Conservation (phyloP, 371 early-diverging fungal genomes). For the Syncephalastrum monosporum region DNA sequence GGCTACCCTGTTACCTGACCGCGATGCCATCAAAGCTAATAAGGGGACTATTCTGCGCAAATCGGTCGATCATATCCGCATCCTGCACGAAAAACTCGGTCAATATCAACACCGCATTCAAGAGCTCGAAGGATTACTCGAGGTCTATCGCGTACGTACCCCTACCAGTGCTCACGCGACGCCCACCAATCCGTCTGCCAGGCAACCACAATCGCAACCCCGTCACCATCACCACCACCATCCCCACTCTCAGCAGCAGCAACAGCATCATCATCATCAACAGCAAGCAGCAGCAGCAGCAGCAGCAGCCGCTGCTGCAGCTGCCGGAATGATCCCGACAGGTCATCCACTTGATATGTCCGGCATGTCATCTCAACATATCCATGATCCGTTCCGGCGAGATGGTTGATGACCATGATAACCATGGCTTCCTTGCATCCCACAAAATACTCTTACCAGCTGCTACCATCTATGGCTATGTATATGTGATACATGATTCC, state of each 20-base stretch:
- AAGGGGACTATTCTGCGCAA: conserved; percentile 83
- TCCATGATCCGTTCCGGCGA: conserved; percentile 25
- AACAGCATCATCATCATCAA: conserved; percentile 8
- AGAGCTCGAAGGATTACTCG: conserved; percentile 60
- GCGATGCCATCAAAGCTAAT: conserved; percentile 64
- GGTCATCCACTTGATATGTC: conserved; percentile 31
- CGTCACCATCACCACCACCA: no score
- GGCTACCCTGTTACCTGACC: conserved; percentile 48
- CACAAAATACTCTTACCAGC: no score
- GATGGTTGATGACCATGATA: conserved; percentile 13
- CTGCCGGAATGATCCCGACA: conserved; percentile 25
- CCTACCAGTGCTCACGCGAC: conserved; percentile 1
- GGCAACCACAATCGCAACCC: neutral
- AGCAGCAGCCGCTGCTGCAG: conserved; percentile 10
- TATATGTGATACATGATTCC: no score
- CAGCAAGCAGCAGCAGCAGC: conserved; percentile 10
- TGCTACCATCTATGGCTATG: no score
- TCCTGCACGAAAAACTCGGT: conserved; percentile 57
- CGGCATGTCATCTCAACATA: conserved; percentile 11
- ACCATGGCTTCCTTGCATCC: no score
- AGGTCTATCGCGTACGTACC: conserved; percentile 28
- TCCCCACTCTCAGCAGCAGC: neutral
- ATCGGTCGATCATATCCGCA: conserved; percentile 86
- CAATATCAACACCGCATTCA: conserved; percentile 61
- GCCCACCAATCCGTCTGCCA: neutral